Base-by-base conservation (phyloP, 2,329 filamentous ascomycete genomes). In the Trichoderma sp. region DNA sequence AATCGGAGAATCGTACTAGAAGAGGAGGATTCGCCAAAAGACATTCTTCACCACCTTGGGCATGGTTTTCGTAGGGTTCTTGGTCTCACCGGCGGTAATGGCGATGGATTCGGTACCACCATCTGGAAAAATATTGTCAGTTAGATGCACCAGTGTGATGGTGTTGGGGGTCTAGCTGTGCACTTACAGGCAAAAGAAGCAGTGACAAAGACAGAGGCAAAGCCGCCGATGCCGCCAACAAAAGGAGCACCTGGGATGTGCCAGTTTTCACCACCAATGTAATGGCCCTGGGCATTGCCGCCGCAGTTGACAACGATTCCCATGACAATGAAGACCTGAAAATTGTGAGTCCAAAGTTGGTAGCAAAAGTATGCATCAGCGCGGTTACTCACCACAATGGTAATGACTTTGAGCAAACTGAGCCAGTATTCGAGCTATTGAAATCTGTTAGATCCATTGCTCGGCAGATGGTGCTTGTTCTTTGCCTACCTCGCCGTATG, bases 71-170 rank as follows among this genome's bases (percentile, higher is more conserved):
- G 85, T 82, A 0, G 89, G 89, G 72, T 90, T 83, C 72, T 85
- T 87, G 2, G 89, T 90, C 76, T 91, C 89, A 54, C 88, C 88
- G 1, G 88, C 88, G 0, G 89, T 90, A 68, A 90, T 88, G 61
- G 87, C 88, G 59, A 90, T 89, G 39, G 84, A 87, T 76, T 90
- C 88, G 2, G 87, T 89, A 64, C 88, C 89, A 39, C 78, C 77
- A 39, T 79, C 77, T 79, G 10, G 7, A 5, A 5, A 16, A 11
- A 21, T 2, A 11, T 8, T 49, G 52, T 66, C 13, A 66, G 61
- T n/a, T 16, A 14, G 10, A 30, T n/a, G 24, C 37, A 14, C 37
- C 37, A 16, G 13, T 26, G 16, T 32, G 14, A 5, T 13, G 8
- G 14, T 8, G 11, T 24, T 7, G 1, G 14, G 2, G 5, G 46